These are phyloP conservation scores for Lignosus rhinocerotis DNA, from an alignment of 1,284 basidiomycete genomes.

Conservation along the genomic window DNA sequence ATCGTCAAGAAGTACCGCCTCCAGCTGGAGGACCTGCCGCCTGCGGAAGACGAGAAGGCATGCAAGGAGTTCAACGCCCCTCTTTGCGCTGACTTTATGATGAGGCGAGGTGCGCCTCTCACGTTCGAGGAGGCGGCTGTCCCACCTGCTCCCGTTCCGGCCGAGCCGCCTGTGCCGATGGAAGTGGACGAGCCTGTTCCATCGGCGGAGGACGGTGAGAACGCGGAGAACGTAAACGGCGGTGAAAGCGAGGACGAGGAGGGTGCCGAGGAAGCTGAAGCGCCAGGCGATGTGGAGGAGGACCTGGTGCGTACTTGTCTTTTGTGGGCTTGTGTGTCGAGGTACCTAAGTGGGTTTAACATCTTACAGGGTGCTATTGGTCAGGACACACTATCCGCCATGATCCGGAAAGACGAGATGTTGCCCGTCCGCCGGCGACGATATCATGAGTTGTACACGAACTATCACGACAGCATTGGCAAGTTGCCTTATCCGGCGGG, in stretches of 20 bases:
- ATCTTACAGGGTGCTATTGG: constrained; percentile 54
- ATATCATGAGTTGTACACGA: constrained; percentile 45
- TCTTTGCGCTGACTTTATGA: constrained; percentile 49
- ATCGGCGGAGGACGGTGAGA: constrained; percentile 9
- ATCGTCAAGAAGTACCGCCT: constrained; percentile 53
- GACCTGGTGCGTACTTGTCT: constrained; percentile 15
- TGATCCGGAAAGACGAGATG: constrained; percentile 71
- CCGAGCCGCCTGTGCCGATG: background rate
- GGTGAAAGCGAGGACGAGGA: constrained; percentile 19
- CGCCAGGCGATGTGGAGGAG: constrained; percentile 6
- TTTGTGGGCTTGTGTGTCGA: background rate
- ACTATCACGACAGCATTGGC: constrained; percentile 43
- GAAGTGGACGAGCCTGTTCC: constrained; percentile 7
- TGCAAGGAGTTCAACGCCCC: constrained; percentile 45
- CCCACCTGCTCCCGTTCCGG: background rate
- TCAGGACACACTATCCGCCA: constrained; percentile 63
- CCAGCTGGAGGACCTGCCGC: constrained; percentile 53
- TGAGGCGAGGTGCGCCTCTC: constrained; percentile 17
- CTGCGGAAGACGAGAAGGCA: constrained; percentile 45
- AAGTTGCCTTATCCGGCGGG: constrained; percentile 58
- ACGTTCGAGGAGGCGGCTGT: constrained; percentile 20
- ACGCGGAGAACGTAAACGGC: constrained; percentile 18
- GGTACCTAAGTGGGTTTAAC: background rate
- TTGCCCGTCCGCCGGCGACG: constrained; percentile 58
- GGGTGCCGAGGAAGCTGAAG: constrained; percentile 5